Conservation (phyloP, 139 green algal genomes). For the Picochlorum sp. region DNA sequence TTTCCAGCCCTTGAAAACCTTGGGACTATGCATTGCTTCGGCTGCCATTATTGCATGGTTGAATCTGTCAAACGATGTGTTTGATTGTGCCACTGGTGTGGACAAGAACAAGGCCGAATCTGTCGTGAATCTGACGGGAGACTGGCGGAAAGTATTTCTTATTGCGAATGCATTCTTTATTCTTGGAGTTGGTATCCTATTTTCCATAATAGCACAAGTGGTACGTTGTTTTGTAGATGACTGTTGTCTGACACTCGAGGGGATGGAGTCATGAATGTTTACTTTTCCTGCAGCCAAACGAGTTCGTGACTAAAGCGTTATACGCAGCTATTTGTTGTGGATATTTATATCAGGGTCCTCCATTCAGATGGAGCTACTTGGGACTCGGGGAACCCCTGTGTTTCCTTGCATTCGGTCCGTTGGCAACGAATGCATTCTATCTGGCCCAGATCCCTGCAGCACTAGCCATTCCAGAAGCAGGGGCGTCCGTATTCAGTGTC, state of each 20-base stretch:
- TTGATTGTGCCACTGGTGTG: conserved; percentile 83
- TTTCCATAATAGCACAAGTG: conserved; percentile 19
- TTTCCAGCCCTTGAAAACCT: conserved; percentile 22
- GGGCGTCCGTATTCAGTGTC: not conserved
- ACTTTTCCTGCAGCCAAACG: conserved; percentile 3
- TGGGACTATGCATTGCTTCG: conserved; percentile 43
- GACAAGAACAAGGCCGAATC: conserved; percentile 87
- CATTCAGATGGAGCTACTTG: conserved; percentile 93
- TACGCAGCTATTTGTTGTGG: conserved; percentile 69
- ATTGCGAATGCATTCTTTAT: conserved; percentile 43
- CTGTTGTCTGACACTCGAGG: not conserved
- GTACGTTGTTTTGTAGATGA: not conserved
- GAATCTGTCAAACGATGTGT: conserved; percentile 97
- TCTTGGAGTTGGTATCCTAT: conserved; percentile 42
- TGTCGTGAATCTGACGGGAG: conserved; percentile 76
- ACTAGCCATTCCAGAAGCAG: not conserved
- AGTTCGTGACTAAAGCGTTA: conserved; percentile 52
- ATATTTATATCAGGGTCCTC: conserved; percentile 96
- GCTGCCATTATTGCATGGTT: conserved; percentile 88
- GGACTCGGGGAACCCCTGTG: conserved; percentile 94
- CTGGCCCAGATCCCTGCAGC: conserved; percentile 46
- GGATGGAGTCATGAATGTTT: not conserved
- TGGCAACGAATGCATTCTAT: conserved; percentile 89
- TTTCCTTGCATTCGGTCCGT: conserved; percentile 91
- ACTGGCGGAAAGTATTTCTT: conserved; percentile 19